Percentiles rank a stretch among this genome's conserved stretches.
phyloP scores from a whole-genome alignment of 352 stramenopile genomes.

The Elongisporangium undulatum region DNA sequence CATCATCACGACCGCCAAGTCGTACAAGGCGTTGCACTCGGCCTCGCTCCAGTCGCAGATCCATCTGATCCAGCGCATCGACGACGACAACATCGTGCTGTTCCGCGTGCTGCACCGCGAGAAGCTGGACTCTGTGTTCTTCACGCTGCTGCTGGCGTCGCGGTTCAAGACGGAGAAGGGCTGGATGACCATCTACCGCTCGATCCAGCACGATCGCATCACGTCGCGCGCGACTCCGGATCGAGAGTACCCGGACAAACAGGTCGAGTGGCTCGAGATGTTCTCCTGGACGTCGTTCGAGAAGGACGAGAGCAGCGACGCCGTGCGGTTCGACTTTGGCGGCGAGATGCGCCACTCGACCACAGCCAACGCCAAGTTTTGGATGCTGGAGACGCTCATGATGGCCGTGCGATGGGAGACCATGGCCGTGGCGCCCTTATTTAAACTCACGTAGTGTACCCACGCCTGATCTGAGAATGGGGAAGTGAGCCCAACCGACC shows the following conservation, averaged over 20 bases:
- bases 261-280: conserved; percentile 15
- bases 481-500: neutral
- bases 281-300: conserved; percentile 14
- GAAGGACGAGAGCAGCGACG: conserved; percentile 3
- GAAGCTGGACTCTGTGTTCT: conserved; percentile 17
- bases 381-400: conserved; percentile 3
- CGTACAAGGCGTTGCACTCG: conserved; percentile 28
- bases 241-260: neutral
- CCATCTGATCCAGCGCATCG: conserved; percentile 23
- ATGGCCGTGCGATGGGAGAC: conserved; percentile 2
- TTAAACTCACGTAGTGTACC: conserved; percentile 3
- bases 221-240: neutral
- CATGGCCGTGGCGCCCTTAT: neutral
- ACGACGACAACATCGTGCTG: conserved; percentile 31
- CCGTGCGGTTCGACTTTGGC: conserved; percentile 14
- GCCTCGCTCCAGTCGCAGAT: conserved; percentile 18
- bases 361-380: conserved; percentile 10
- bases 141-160: conserved; percentile 31
- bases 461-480: conserved; percentile 1
- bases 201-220: conserved; percentile 17
- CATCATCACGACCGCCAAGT: conserved; percentile 27
- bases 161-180: conserved; percentile 29
- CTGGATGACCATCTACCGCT: conserved; percentile 31
- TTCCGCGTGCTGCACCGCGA: conserved; percentile 25
- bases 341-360: conserved; percentile 12